Conservation (phyloP, 441 rosid species). For the Pelargonium fulgidum region DNA sequence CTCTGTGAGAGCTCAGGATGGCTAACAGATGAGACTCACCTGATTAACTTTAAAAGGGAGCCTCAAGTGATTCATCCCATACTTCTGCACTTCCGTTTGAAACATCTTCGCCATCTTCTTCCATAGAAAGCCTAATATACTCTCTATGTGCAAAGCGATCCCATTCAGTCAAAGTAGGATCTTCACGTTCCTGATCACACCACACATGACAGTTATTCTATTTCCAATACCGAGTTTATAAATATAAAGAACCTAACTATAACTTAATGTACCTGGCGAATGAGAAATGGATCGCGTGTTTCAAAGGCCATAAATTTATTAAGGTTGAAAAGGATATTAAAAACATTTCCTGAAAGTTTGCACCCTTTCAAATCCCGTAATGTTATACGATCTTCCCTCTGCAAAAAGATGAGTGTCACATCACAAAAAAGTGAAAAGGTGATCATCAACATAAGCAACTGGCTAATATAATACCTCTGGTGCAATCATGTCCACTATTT, state of each 20-base stretch:
- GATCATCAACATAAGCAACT: not conserved
- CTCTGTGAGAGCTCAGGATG: not conserved
- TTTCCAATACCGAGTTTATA: not conserved
- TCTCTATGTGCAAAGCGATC: conserved; percentile 50
- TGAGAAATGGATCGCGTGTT: conserved; percentile 49
- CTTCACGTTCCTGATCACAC: conserved; percentile 37
- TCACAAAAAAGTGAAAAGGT: conserved; percentile 6
- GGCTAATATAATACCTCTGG: conserved; percentile 37
- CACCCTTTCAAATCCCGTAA: conserved; percentile 47
- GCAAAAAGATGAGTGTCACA: conserved; percentile 18
- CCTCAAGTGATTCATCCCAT: conserved; percentile 63
- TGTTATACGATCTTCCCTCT: conserved; percentile 51
- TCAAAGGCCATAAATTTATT: conserved; percentile 56
- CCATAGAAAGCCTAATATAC: conserved; percentile 58
- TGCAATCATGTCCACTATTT: conserved; percentile 56
- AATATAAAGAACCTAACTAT: conserved; percentile 10
- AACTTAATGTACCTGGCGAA: conserved; percentile 40
- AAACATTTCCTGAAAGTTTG: conserved; percentile 54
- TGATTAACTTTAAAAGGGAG: conserved; percentile 37
- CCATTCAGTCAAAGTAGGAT: conserved; percentile 59
- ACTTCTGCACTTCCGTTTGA: conserved; percentile 63
- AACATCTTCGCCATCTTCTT: conserved; percentile 53
- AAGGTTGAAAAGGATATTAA: conserved; percentile 60
- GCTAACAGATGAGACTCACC: conserved; percentile 19
- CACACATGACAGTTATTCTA: conserved; percentile 1